Conservation (phyloP, 2,329 filamentous ascomycete genomes). For the Colletotrichum musae region DNA sequence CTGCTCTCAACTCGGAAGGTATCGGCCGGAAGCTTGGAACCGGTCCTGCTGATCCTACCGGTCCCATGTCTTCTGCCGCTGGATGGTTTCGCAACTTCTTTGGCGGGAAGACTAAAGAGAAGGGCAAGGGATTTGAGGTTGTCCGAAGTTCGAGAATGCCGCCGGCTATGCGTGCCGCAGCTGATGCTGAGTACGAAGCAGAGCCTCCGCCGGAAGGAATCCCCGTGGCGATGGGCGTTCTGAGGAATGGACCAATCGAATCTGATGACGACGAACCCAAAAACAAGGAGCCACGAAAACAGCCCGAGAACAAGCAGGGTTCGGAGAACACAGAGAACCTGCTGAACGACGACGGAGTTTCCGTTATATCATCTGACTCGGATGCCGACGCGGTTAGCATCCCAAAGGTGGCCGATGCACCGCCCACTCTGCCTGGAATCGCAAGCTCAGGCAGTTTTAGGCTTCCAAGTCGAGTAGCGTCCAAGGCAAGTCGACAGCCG, state of each 20-base stretch:
- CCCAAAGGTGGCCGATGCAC: slow-evolving; percentile 60
- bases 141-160: slow-evolving; percentile 92
- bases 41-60: slow-evolving; percentile 93
- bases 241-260: slow-evolving; percentile 74
- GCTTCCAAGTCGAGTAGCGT: slow-evolving; percentile 74
- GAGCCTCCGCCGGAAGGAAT: slow-evolving; percentile 78
- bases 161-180: slow-evolving; percentile 75
- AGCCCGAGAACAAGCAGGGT: slow-evolving; percentile 35
- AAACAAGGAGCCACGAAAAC: slow-evolving; percentile 46
- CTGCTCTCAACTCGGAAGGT: slow-evolving; percentile 85
- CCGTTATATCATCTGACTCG: slow-evolving; percentile 53
- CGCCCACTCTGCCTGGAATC: slow-evolving; percentile 73
- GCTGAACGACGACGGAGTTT: slow-evolving; percentile 62
- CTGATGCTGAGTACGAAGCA: slow-evolving; percentile 68
- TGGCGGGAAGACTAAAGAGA: slow-evolving; percentile 90
- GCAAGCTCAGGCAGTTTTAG: slow-evolving; percentile 73
- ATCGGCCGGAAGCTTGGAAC: slow-evolving; percentile 90
- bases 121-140: slow-evolving; percentile 96
- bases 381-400: slow-evolving; percentile 60
- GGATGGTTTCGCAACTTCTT: slow-evolving; percentile 89
- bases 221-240: slow-evolving; percentile 73
- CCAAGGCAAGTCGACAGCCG: slow-evolving; percentile 65
- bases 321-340: slow-evolving; percentile 51
- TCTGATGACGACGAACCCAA: slow-evolving; percentile 70
- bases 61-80: slow-evolving; percentile 88